Conservation (phyloP, 352 stramenopile genomes). For the Phytopythium aichiense region DNA sequence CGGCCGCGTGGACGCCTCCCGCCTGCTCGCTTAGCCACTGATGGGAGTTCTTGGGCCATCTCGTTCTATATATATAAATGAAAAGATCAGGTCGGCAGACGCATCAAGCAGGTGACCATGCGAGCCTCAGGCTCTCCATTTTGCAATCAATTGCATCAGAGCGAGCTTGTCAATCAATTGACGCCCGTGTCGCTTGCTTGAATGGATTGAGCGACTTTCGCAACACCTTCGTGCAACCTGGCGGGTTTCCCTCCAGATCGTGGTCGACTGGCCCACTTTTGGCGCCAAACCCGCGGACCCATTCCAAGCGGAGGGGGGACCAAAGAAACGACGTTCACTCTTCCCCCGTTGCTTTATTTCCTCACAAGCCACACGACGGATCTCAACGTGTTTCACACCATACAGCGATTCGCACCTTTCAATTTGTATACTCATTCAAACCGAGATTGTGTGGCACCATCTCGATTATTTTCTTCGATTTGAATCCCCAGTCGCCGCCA, state of each 20-base stretch:
- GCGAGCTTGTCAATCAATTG: too few relatives aligned
- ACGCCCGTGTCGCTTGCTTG: too few relatives aligned
- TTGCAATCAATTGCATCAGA: too few relatives aligned
- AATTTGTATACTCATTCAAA: background rate
- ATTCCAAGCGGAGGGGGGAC: background rate
- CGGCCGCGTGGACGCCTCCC: slow-evolving; percentile 39
- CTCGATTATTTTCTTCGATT: background rate
- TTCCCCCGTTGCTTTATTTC: background rate
- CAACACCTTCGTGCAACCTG: background rate
- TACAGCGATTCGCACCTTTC: background rate
- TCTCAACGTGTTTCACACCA: background rate
- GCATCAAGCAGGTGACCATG: too few relatives aligned
- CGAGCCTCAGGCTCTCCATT: too few relatives aligned
- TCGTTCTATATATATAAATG: too few relatives aligned
- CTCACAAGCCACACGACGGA: background rate
- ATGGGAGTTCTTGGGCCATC: too few relatives aligned
- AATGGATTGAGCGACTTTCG: too few relatives aligned
- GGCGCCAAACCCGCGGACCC: background rate
- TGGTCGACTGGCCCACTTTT: background rate
- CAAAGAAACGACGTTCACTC: background rate
- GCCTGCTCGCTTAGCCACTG: slow-evolving; percentile 14
- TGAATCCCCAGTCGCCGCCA: background rate
- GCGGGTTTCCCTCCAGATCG: background rate
- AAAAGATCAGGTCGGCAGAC: too few relatives aligned
- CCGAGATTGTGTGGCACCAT: background rate